Evolutionary conservation across 2,329 filamentous ascomycete species (phyloP).

Genomic region (Penicillium sp.): DNA sequence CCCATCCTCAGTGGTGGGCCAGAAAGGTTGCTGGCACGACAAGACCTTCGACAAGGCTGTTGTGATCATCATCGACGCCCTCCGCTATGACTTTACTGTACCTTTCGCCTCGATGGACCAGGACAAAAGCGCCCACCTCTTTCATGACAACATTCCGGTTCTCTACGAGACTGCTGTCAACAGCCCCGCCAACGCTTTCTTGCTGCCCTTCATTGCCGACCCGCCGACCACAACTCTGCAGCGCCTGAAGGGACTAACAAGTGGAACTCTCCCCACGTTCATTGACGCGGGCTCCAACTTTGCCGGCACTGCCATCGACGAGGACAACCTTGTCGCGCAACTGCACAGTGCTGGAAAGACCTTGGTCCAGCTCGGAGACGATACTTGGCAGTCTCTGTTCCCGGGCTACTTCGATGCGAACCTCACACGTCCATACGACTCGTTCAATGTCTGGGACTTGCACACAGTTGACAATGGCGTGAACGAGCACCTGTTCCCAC

Average conservation of each 20-base stretch:
- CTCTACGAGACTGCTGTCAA: constrained; percentile 78
- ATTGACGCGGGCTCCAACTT: constrained; percentile 94
- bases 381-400: constrained; percentile 94
- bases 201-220: constrained; percentile 94
- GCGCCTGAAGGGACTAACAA: constrained; percentile 89
- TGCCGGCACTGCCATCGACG: constrained; percentile 90
- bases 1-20: constrained; percentile 29
- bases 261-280: constrained; percentile 91
- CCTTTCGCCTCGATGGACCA: constrained; percentile 61
- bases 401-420: constrained; percentile 89
- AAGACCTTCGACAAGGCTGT: constrained; percentile 92
- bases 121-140: constrained; percentile 59
- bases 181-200: constrained; percentile 78
- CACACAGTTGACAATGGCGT: constrained; percentile 97
- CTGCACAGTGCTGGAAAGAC: constrained; percentile 67
- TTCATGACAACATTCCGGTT: constrained; percentile 85
- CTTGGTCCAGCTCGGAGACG: constrained; percentile 93
- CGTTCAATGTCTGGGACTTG: constrained; percentile 97
- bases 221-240: constrained; percentile 93
- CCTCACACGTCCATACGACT: constrained; percentile 87
- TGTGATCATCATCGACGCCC: constrained; percentile 85
- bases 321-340: constrained; percentile 76
- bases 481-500: constrained; percentile 77
- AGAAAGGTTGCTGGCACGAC: constrained; percentile 90
- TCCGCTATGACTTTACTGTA: constrained; percentile 95